These are phyloP conservation scores for Brassica napus DNA, from an alignment of 345 rosid species.

Conservation along the genomic window DNA sequence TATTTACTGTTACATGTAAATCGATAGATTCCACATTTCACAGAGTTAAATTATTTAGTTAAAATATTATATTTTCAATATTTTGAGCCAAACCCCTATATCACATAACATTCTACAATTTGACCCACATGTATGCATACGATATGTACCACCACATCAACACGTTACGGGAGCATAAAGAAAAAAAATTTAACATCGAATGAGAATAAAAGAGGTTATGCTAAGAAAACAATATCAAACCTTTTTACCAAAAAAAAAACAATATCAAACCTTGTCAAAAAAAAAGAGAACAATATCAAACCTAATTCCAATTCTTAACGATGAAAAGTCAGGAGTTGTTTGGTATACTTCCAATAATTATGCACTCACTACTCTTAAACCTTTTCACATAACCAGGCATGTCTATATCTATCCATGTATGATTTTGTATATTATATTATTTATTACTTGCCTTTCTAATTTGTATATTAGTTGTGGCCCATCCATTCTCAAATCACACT, in stretches of 20 bases:
- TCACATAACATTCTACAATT: background rate
- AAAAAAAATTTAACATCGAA: background rate
- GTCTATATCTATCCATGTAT: constrained; percentile 6
- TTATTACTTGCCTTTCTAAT: background rate
- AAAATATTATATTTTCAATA: background rate
- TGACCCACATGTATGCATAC: background rate
- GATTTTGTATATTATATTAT: constrained; percentile 9
- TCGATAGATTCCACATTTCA: background rate
- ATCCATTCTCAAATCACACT: constrained; percentile 31
- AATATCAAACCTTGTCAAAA: no score
- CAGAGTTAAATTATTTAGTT: background rate
- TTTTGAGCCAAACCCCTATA: background rate
- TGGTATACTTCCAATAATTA: constrained; percentile 45
- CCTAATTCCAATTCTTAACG: constrained; percentile 36
- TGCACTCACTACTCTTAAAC: constrained; percentile 35
- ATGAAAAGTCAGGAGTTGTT: constrained; percentile 51
- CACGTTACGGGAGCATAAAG: background rate
- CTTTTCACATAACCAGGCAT: constrained; percentile 33
- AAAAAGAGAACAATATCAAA: constrained; percentile 26
- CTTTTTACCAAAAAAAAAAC: background rate
- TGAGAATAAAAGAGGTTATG: background rate
- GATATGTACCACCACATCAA: background rate
- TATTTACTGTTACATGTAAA: no score
- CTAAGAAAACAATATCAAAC: no score
- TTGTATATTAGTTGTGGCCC: constrained; percentile 18